Evolutionary conservation across 176 grass and related monocot genomes (phyloP), one percentile per base, ranked within the genome.

Genomic region (Thalia dealbata): DNA sequence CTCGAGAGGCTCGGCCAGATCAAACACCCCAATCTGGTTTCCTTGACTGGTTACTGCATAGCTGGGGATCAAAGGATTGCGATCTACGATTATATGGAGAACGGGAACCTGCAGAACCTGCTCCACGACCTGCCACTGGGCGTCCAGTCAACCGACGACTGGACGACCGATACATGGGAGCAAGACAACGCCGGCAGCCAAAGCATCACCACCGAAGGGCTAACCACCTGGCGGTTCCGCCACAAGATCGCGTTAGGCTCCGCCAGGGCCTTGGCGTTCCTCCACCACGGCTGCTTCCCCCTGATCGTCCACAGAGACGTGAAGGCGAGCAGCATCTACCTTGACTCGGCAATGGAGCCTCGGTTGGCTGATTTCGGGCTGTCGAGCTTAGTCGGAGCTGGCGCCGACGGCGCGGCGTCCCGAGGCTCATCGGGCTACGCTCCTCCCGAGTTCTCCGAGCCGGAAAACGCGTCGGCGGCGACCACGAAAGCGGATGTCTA

Each of bases 21-120:
- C 83, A 87, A 91, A 50, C 95, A 99, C 78, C 41, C 90, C 21
- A 99, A 99, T 69, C 74, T 99, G 73, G 90, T 99, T 59, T 87
- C 95, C 50, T 84, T 99, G 50, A 77, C 90, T 7, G 95, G 95
- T 24, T 99, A 93, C 71, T 99, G 95, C 70, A 43, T 99, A 45
- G 85, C 95, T 7, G 95, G 95, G 25, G 85, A 86, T 21, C 90
- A 99, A 56, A 93, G 89, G 72, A 99, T 99, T 58, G 85, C 90
- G 23, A 99, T 99, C 72, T 93, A 93, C 41, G 90, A 99, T 58
- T 99, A 93, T 71, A 99, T 99, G 95, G 95, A 99, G 77, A 91
- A 93, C 28, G 90, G 95, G 15, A 99, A 99, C 74, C 59, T 99
- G 64, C 85, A 99, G 67, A 99, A 91, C 48, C 79, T 99, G 72